These are phyloP conservation scores for Silybum marianum DNA, from an alignment of 129 eudicot genomes.

Conservation along the genomic window DNA sequence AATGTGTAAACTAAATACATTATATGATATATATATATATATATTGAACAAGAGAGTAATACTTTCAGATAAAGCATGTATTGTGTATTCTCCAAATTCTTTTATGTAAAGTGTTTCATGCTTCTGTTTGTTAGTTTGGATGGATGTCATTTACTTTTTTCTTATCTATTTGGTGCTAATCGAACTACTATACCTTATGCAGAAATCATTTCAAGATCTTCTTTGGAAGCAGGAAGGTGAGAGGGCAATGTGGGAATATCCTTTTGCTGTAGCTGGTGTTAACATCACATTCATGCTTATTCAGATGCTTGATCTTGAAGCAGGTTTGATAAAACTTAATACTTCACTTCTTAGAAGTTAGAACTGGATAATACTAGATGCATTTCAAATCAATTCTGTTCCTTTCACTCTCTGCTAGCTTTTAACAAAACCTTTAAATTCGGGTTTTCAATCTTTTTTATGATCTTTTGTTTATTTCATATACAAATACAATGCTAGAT, in stretches of 20 bases:
- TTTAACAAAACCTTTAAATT: neutral
- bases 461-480: neutral
- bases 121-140: neutral
- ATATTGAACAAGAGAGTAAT: neutral
- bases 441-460: neutral
- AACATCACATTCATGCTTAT: slow-evolving; percentile 98
- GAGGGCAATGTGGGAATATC: slow-evolving; percentile 96
- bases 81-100: neutral
- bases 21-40: neutral
- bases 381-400: neutral
- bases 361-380: neutral
- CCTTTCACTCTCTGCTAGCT: neutral
- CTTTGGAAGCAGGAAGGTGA: slow-evolving; percentile 92
- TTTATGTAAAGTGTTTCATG: neutral
- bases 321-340: slow-evolving; percentile 45
- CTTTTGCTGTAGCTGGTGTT: slow-evolving; percentile 99
- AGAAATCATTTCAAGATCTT: slow-evolving; percentile 97
- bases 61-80: neutral
- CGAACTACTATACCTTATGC: slow-evolving; percentile 14
- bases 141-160: neutral
- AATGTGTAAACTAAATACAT: neutral
- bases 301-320: slow-evolving; percentile 98
- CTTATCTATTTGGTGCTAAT: slow-evolving; percentile 3
- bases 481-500: neutral
- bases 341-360: neutral